Base-by-base conservation (phyloP, 768 basidiomycete species). In the Suillus subluteus region DNA sequence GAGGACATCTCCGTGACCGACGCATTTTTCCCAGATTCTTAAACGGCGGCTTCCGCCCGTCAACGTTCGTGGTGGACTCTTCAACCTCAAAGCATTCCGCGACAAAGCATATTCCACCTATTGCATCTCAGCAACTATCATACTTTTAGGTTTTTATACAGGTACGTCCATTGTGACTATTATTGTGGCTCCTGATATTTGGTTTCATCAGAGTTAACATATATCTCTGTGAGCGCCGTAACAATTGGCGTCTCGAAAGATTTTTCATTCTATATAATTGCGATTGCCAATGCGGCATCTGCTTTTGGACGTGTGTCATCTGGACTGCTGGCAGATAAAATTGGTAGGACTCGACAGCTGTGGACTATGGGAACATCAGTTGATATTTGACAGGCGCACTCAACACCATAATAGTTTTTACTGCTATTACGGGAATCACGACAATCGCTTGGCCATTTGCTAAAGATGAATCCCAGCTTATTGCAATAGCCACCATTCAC, bases 391-490 rank as follows among this genome's bases (percentile, higher is more conserved):
- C 64, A 88, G 92, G 92, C 18, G 75, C 87, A 0, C 79, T 92
- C 68, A 93, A 89, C 68, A 79, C 90, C 38, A 88, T 93, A 81
- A 84, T 83, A 12, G 88, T 91, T 0, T 86, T 87, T 38, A 88
- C 86, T 1, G 63, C 82, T 23, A 44, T 85, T 1, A 86, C 88
- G 0, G 89, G 84, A 0, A 74, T 87, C 37, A 70, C 89, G 52
- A 91, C 91, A 0, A 88, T 87, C 69, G 79, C 80, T 4, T 95
- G 93, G 94, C 92, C 92, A 2, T 89, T 86, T 73, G 83, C 84
- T 0, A 75, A 72, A 48, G 81, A 73, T 32, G 69, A 83, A 62
- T 79, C 74, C 0, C 78, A 81, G 0, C 79, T 88, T 35, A 80
- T 91, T 4, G 84, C 76, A 7, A 73, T 93, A 41, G 81, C 86